Evolutionary conservation across 164 flowering plant genomes (phyloP).

Genomic region (Piper longum): DNA sequence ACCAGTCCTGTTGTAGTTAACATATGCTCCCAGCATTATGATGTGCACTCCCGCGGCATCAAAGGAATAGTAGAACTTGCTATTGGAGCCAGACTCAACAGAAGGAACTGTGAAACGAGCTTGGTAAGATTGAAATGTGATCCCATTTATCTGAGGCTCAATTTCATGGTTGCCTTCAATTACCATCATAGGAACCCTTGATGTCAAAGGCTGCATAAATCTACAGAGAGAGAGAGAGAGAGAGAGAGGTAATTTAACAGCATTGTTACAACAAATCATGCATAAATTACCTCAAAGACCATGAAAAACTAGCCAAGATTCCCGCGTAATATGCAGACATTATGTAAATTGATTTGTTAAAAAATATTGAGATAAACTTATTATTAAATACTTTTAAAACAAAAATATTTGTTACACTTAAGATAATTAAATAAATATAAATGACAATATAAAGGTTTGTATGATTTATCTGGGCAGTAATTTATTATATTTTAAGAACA

Average conservation of each 20-base stretch:
- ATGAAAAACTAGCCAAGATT: neutral
- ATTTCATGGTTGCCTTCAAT: conserved; percentile 93
- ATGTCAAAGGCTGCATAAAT: conserved; percentile 77
- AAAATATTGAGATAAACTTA: no score
- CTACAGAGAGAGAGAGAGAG: conserved; percentile 13
- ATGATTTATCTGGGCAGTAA: no score
- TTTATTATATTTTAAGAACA: no score
- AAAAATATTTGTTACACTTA: no score
- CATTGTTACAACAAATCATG: neutral
- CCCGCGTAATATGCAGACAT: no score
- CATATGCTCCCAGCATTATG: conserved; percentile 84
- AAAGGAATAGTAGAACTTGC: conserved; percentile 71
- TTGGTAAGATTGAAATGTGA: conserved; percentile 51
- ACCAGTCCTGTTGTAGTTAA: conserved; percentile 68
- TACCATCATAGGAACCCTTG: conserved; percentile 88
- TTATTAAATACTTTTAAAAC: neutral
- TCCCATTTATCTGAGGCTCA: conserved; percentile 64
- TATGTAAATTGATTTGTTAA: no score
- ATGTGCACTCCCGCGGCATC: conserved; percentile 84
- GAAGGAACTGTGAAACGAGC: conserved; percentile 80
- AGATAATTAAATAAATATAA: no score
- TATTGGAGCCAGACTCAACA: conserved; percentile 52
- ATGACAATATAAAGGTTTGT: no score
- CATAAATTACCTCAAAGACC: no score
- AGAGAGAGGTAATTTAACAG: neutral